Percentiles rank a stretch among this genome's conserved stretches.
These are phyloP conservation scores for Neurospora africana DNA, from an alignment of 495 filamentous ascomycete species.

Conservation along the genomic window DNA sequence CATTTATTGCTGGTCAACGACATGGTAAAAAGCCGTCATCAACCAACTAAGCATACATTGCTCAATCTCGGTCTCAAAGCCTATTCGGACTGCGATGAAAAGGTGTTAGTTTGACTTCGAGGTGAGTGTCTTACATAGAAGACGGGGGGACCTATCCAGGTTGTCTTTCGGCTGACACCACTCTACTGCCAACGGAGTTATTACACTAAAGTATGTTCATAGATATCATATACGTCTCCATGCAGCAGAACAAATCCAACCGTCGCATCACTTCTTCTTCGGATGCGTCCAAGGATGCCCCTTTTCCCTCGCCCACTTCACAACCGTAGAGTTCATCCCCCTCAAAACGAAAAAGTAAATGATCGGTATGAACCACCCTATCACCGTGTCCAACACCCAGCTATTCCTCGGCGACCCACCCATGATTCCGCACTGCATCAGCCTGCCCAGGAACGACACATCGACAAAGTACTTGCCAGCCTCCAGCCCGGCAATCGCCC, in stretches of 20 bases:
- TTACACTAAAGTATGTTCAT: not conserved
- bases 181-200: not conserved
- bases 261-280: slow-evolving; percentile 12
- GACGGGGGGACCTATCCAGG: not conserved
- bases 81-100: not conserved
- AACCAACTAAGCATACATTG: no score
- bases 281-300: slow-evolving; percentile 38
- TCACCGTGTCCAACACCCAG: slow-evolving; percentile 50
- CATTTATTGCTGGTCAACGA: no score
- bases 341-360: slow-evolving; percentile 51
- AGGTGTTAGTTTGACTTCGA: not conserved
- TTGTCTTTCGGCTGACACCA: not conserved
- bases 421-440: slow-evolving; percentile 53
- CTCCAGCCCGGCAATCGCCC: slow-evolving; percentile 65
- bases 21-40: no score
- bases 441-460: slow-evolving; percentile 53
- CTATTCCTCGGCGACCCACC: slow-evolving; percentile 50
- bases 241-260: not conserved
- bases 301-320: slow-evolving; percentile 46
- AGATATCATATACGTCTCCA: not conserved
- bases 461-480: slow-evolving; percentile 67
- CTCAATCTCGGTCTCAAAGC: not conserved
- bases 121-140: not conserved
- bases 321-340: slow-evolving; percentile 50
- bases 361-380: slow-evolving; percentile 44